These are phyloP conservation scores for Talaromyces sp. DNA, from an alignment of 2,329 filamentous ascomycete genomes.

Conservation along the genomic window DNA sequence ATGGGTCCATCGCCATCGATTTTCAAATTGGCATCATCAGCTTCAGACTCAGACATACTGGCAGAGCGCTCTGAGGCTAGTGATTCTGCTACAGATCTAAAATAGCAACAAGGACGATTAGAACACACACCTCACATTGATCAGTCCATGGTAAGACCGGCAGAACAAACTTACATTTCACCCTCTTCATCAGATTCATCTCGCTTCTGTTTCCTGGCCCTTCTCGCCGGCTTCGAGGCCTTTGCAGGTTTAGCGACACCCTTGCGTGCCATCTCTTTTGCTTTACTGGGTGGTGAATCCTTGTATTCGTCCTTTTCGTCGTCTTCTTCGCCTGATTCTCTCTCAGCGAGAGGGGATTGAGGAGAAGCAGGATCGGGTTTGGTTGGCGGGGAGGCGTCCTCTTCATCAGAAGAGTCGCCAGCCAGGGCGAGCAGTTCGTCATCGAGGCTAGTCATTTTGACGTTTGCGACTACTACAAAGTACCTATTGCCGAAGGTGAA, in stretches of 20 bases:
- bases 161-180: constrained; percentile 65
- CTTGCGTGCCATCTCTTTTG: constrained; percentile 47
- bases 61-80: constrained; percentile 74
- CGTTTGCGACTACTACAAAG: constrained; percentile 9
- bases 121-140: not conserved
- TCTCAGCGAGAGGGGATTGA: constrained; percentile 49
- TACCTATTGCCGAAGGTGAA: not conserved
- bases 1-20: constrained; percentile 50
- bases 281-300: constrained; percentile 41
- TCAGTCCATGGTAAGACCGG: not conserved
- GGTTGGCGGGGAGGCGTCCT: constrained; percentile 52
- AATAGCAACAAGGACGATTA: constrained; percentile 19
- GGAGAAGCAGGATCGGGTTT: constrained; percentile 53
- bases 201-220: constrained; percentile 49
- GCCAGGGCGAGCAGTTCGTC: constrained; percentile 91
- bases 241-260: constrained; percentile 39
- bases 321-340: not conserved
- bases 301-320: constrained; percentile 25
- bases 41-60: constrained; percentile 84
- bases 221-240: constrained; percentile 18
- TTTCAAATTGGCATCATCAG: constrained; percentile 52
- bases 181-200: constrained; percentile 70
- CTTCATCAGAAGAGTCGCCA: constrained; percentile 63
- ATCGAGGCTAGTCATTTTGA: constrained; percentile 71
- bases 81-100: constrained; percentile 65